These are phyloP conservation scores for Dalbergia cochinchinensis DNA, from an alignment of 306 rosid species.

Conservation along the genomic window DNA sequence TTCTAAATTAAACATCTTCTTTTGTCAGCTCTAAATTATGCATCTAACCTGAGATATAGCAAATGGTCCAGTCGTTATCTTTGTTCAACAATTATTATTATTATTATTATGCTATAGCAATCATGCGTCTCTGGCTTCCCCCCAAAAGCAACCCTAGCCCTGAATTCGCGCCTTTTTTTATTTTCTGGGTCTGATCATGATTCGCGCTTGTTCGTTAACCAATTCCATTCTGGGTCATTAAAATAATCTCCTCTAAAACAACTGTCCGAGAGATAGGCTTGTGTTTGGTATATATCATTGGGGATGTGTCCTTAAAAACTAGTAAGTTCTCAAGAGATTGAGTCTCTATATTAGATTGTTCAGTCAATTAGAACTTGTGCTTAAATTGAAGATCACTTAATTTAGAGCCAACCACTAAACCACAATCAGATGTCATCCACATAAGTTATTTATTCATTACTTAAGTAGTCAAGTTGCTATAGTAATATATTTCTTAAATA, in stretches of 20 bases:
- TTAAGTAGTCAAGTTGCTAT: slow-evolving; percentile 42
- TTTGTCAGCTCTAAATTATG: no score
- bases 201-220: slow-evolving; percentile 20
- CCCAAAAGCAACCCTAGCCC: slow-evolving; percentile 26
- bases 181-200: background rate
- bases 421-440: slow-evolving; percentile 47
- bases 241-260: slow-evolving; percentile 44
- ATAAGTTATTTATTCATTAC: slow-evolving; percentile 21
- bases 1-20: background rate
- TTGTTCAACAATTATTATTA: background rate
- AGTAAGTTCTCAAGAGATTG: slow-evolving; percentile 14
- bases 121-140: background rate
- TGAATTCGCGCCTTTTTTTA: no score
- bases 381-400: background rate
- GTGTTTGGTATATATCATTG: slow-evolving; percentile 37
- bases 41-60: slow-evolving; percentile 11
- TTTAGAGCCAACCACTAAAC: slow-evolving; percentile 45
- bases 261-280: slow-evolving; percentile 46
- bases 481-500: slow-evolving; percentile 42
- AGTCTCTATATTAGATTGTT: slow-evolving; percentile 9
- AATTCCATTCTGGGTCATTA: slow-evolving; percentile 29
- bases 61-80: background rate
- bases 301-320: slow-evolving; percentile 9
- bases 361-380: background rate
- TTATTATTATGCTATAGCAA: background rate